phyloP scores from a whole-genome alignment of 306 rosid species.

The Ormosia emarginata region DNA sequence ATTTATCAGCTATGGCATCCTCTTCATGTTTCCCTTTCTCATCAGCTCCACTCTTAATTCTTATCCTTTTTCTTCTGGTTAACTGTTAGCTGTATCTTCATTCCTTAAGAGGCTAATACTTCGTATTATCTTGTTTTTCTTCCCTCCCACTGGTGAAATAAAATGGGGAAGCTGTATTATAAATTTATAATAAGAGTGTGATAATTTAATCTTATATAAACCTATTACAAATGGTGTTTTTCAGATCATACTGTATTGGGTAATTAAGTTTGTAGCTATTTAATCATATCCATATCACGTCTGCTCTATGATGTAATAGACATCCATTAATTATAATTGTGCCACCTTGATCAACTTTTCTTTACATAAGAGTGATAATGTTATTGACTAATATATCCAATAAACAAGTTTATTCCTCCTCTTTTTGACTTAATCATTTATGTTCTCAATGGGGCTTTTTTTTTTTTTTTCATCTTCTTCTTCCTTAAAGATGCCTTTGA shows the following conservation, averaged over 20 bases:
- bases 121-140: not conserved
- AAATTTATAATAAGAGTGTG: not conserved
- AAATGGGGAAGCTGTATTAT: not conserved
- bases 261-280: not conserved
- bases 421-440: conserved; percentile 22
- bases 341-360: conserved; percentile 6
- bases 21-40: not conserved
- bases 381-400: conserved; percentile 23
- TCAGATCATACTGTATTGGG: not conserved
- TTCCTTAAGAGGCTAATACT: not conserved
- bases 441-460: not conserved
- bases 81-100: not conserved
- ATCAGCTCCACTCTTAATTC: not conserved
- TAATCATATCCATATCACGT: conserved; percentile 18
- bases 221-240: not conserved
- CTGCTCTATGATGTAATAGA: not conserved
- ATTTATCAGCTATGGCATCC: not conserved
- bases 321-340: not conserved
- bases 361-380: conserved; percentile 14
- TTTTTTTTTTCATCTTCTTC: not conserved
- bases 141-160: not conserved
- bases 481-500: not conserved
- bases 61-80: not conserved
- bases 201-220: not conserved
- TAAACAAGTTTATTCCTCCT: conserved; percentile 4